These are phyloP conservation scores for Vigna hirtella DNA, from an alignment of 306 rosid genomes.

Conservation along the genomic window DNA sequence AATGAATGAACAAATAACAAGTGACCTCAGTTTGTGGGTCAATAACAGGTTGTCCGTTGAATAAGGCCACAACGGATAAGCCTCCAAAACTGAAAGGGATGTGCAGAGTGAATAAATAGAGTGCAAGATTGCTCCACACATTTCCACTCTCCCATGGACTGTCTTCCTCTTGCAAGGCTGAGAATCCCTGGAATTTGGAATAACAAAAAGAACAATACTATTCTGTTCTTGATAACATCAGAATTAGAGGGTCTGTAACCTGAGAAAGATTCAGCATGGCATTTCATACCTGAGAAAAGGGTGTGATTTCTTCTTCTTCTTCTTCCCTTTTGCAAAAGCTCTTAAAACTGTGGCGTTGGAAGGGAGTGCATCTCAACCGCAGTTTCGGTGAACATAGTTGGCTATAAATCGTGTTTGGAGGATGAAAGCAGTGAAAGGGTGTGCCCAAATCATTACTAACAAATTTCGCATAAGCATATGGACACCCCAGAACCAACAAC, in stretches of 20 bases:
- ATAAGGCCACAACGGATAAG: conserved; percentile 63
- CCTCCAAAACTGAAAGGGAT: conserved; percentile 92
- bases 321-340: conserved; percentile 56
- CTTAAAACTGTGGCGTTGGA: conserved; percentile 45
- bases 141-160: conserved; percentile 68
- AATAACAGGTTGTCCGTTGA: conserved; percentile 58
- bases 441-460: background rate
- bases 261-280: background rate
- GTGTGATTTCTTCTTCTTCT: conserved; percentile 17
- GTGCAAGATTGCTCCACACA: conserved; percentile 71
- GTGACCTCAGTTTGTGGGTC: conserved; percentile 75
- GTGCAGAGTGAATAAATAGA: conserved; percentile 76
- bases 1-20: background rate
- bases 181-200: conserved; percentile 61
- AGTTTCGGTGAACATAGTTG: conserved; percentile 14
- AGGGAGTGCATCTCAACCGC: conserved; percentile 35
- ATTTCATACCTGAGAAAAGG: conserved; percentile 52
- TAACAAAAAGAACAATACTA: conserved; percentile 1
- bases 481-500: conserved; percentile 46
- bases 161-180: conserved; percentile 54
- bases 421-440: conserved; percentile 41
- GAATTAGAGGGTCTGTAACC: background rate
- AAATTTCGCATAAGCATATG: conserved; percentile 33
- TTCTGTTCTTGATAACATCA: background rate
- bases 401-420: background rate